These are phyloP conservation scores for Massarina eburnea DNA, from an alignment of 2,329 filamentous ascomycete genomes.

Conservation along the genomic window DNA sequence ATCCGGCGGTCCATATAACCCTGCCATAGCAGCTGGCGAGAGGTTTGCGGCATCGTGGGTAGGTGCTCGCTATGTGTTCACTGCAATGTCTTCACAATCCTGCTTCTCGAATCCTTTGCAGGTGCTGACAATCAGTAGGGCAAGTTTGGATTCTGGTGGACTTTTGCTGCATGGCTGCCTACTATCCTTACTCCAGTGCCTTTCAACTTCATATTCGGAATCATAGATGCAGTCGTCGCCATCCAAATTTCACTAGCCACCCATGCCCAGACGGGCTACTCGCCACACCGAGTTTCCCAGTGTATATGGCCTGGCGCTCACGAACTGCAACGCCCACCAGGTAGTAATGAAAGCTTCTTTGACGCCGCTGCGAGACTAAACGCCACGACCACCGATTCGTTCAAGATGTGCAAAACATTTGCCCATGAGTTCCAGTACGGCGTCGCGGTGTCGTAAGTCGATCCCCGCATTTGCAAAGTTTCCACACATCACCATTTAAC, in stretches of 20 bases:
- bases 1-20: conserved; percentile 9
- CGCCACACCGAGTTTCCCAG: conserved; percentile 4
- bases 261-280: conserved; percentile 7
- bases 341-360: conserved; percentile 33
- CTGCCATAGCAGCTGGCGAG: conserved; percentile 8
- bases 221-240: conserved; percentile 11
- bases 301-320: conserved; percentile 11
- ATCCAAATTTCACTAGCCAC: conserved; percentile 5
- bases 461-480: neutral
- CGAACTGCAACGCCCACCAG: conserved; percentile 11
- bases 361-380: conserved; percentile 26
- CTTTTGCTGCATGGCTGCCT: conserved; percentile 14
- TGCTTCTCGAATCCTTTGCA: neutral
- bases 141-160: conserved; percentile 15
- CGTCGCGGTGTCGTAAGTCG: conserved; percentile 18
- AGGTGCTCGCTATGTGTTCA: conserved; percentile 1
- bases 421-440: conserved; percentile 27
- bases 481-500: neutral
- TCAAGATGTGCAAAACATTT: conserved; percentile 24
- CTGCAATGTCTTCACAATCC: neutral
- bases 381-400: conserved; percentile 13
- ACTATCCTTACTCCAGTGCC: conserved; percentile 11
- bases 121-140: conserved; percentile 5
- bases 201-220: conserved; percentile 11
- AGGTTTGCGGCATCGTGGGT: conserved; percentile 13